Conservation (phyloP, 129 eudicot genomes). For the Logfia minima region DNA sequence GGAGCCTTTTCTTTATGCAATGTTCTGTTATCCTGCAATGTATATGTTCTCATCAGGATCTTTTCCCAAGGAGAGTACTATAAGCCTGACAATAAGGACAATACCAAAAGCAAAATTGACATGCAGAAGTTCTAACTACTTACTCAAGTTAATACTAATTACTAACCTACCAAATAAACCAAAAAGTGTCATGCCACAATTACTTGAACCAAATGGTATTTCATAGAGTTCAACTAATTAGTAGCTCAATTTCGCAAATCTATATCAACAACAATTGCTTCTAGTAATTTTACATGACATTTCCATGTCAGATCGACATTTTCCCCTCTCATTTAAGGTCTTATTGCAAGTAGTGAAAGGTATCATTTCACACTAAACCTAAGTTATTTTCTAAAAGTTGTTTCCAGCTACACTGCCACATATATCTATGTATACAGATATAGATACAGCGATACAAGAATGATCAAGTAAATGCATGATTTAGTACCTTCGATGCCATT, state of each 20-base stretch:
- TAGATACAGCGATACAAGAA: neutral
- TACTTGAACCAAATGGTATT: neutral
- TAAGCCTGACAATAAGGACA: neutral
- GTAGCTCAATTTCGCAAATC: constrained; percentile 9
- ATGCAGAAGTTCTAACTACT: constrained; percentile 5
- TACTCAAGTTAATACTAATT: neutral
- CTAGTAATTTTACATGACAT: constrained; percentile 13
- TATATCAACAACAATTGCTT: neutral
- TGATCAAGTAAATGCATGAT: neutral
- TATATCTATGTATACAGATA: neutral
- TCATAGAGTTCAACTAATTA: neutral
- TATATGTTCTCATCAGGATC: neutral
- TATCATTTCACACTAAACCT: neutral
- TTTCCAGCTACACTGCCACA: too few relatives aligned
- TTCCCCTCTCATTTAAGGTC: too few relatives aligned
- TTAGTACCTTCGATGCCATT: constrained; percentile 88
- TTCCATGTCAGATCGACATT: constrained; percentile 11
- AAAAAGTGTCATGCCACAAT: constrained; percentile 1
- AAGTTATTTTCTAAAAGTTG: neutral
- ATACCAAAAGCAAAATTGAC: neutral
- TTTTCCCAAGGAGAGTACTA: neutral
- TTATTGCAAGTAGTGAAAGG: too few relatives aligned
- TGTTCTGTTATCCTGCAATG: constrained; percentile 83
- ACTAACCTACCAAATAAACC: neutral
- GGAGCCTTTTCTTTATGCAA: constrained; percentile 90